Conservation (phyloP, 495 filamentous ascomycete species). For the Hypomontagnella monticulosa region DNA sequence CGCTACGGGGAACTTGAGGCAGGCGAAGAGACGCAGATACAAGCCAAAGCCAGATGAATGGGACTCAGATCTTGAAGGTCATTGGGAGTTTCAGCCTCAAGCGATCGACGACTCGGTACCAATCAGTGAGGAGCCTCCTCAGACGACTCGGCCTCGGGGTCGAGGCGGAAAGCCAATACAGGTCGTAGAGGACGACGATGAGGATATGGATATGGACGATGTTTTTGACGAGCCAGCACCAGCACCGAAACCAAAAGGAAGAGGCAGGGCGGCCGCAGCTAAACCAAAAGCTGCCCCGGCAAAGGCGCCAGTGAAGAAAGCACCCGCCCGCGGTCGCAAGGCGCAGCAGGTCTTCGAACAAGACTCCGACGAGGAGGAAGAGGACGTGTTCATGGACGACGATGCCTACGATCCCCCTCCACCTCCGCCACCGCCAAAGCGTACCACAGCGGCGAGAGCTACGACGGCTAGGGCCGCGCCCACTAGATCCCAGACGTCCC, state of each 20-base stretch:
- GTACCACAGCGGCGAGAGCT: constrained; percentile 42
- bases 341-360: constrained; percentile 63
- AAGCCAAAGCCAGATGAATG: constrained; percentile 83
- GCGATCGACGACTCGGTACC: constrained; percentile 64
- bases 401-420: constrained; percentile 63
- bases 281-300: constrained; percentile 48
- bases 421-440: constrained; percentile 53
- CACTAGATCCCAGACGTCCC: constrained; percentile 58
- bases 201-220: constrained; percentile 51
- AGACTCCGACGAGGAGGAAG: constrained; percentile 69
- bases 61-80: constrained; percentile 86
- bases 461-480: constrained; percentile 45
- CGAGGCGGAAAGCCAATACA: constrained; percentile 40
- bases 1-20: constrained; percentile 70
- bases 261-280: constrained; percentile 60
- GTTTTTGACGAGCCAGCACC: constrained; percentile 39
- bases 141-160: constrained; percentile 39
- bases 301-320: constrained; percentile 47
- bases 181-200: constrained; percentile 52
- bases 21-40: constrained; percentile 60
- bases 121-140: constrained; percentile 56
- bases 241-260: constrained; percentile 38
- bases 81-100: constrained; percentile 82
- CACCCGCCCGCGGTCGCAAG: constrained; percentile 45
- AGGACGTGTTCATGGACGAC: constrained; percentile 72